A percentile compares a stretch with the other conserved stretches of the same genome.
Conservation (phyloP, 306 rosid genomes). For the Malus sylvestris region DNA sequence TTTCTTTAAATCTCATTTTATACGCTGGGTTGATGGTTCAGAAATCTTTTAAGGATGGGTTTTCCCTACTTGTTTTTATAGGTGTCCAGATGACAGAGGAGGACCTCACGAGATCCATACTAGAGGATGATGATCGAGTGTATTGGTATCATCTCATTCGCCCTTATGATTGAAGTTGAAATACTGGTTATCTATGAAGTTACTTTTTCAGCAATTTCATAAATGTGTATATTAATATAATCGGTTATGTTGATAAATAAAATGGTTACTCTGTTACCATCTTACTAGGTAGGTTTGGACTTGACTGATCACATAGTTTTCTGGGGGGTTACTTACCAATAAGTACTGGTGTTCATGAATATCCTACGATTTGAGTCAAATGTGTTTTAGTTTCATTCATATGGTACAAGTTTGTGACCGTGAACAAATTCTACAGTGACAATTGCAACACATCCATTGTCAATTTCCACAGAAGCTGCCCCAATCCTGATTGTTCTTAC, state of each 20-base stretch:
- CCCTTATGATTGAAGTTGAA: conserved; percentile 24
- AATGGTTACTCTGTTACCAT: not conserved
- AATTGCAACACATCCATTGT: conserved; percentile 65
- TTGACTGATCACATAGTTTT: not conserved
- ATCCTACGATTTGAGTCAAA: not conserved
- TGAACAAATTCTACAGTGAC: conserved; percentile 37
- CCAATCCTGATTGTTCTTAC: conserved; percentile 44
- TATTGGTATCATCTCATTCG: conserved; percentile 44
- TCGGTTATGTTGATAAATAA: not conserved
- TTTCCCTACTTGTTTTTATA: conserved; percentile 20
- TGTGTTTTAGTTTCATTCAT: not conserved
- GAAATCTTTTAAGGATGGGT: conserved; percentile 1
- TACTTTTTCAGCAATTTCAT: conserved; percentile 5
- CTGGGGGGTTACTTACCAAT: not conserved
- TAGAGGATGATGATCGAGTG: conserved; percentile 56
- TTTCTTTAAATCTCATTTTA: not conserved
- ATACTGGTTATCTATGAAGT: not conserved
- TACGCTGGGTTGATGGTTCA: conserved; percentile 8
- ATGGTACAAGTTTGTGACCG: conserved; percentile 1
- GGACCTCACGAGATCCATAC: conserved; percentile 32
- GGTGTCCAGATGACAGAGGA: conserved; percentile 40
- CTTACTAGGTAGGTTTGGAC: not conserved
- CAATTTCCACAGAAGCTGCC: conserved; percentile 64
- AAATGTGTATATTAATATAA: not conserved
- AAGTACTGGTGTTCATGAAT: too few relatives aligned